phyloP scores from a whole-genome alignment of 768 basidiomycete species.

The Cystofilobasidium bisporidii region DNA sequence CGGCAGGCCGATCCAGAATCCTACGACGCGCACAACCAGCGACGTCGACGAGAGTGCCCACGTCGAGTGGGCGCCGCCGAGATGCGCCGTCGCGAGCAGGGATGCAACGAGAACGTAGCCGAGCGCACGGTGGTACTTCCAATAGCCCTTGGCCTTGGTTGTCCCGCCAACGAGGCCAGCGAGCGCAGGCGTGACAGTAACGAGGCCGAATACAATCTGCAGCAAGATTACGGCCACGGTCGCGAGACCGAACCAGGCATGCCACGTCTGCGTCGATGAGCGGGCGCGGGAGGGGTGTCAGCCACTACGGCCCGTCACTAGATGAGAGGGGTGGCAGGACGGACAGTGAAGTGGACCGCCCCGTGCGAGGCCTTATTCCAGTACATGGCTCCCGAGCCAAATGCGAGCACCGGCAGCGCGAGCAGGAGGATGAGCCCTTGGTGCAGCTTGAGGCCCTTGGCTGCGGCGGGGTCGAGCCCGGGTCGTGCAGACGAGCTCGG shows the following conservation, averaged over 20 bases:
- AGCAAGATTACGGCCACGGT: background rate
- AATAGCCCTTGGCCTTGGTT: constrained; percentile 5
- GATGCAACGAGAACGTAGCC: constrained; percentile 8
- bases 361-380: constrained; percentile 15
- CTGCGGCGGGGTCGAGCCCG: background rate
- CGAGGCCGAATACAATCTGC: constrained; percentile 8
- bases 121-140: constrained; percentile 16
- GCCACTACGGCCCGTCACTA: too few species aligned
- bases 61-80: constrained; percentile 20
- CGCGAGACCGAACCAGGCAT: background rate
- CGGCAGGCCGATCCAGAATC: constrained; percentile 8
- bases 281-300: too few species aligned
- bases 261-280: constrained; percentile 4
- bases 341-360: constrained; percentile 12
- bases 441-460: constrained; percentile 7
- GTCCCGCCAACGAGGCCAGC: constrained; percentile 13
- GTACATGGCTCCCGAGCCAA: constrained; percentile 8
- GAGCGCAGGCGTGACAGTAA: constrained; percentile 1
- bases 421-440: constrained; percentile 3
- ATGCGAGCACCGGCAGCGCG: constrained; percentile 6
- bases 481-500: background rate
- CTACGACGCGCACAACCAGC: background rate
- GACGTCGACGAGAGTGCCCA: constrained; percentile 5
- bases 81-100: constrained; percentile 3
- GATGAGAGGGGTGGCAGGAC: too few species aligned